A percentile compares a stretch with the other conserved stretches of the same genome.
Conservation (phyloP, 306 rosid species). For the Arachis hypogaea region DNA sequence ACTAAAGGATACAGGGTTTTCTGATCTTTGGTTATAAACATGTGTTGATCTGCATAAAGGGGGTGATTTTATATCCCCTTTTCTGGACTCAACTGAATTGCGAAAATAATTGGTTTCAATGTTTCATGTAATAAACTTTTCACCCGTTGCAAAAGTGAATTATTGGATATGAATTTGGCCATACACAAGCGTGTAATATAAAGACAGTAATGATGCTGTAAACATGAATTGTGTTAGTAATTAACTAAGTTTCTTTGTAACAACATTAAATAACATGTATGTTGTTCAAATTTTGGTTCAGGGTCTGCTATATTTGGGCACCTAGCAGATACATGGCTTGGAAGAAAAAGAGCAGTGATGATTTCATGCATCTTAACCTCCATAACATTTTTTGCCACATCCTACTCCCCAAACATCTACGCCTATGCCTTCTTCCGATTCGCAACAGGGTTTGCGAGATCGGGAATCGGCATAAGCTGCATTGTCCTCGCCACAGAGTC, state of each 20-base stretch:
- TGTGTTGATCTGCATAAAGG: too few relatives aligned
- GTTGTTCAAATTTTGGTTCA: conserved; percentile 22
- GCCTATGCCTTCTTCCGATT: conserved; percentile 38
- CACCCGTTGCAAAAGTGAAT: too few relatives aligned
- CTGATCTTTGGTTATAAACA: too few relatives aligned
- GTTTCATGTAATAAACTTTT: neutral
- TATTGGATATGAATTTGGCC: neutral
- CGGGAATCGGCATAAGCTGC: conserved; percentile 42
- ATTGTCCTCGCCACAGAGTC: conserved; percentile 43
- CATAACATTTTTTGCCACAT: conserved; percentile 35
- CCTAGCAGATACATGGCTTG: conserved; percentile 40
- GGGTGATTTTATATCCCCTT: too few relatives aligned
- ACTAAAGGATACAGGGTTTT: too few relatives aligned
- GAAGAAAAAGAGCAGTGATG: conserved; percentile 39
- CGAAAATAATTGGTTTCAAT: neutral
- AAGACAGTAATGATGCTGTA: neutral
- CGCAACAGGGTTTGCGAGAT: conserved; percentile 38
- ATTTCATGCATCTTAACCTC: conserved; percentile 42
- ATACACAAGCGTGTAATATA: neutral
- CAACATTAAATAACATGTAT: neutral
- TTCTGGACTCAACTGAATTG: neutral
- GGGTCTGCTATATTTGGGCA: conserved; percentile 43
- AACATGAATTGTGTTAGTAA: neutral
- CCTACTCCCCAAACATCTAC: conserved; percentile 38
- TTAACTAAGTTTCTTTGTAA: too few relatives aligned